These are phyloP conservation scores for Chlamydomonas schloesseri DNA, from an alignment of 139 green algal species.

Conservation along the genomic window DNA sequence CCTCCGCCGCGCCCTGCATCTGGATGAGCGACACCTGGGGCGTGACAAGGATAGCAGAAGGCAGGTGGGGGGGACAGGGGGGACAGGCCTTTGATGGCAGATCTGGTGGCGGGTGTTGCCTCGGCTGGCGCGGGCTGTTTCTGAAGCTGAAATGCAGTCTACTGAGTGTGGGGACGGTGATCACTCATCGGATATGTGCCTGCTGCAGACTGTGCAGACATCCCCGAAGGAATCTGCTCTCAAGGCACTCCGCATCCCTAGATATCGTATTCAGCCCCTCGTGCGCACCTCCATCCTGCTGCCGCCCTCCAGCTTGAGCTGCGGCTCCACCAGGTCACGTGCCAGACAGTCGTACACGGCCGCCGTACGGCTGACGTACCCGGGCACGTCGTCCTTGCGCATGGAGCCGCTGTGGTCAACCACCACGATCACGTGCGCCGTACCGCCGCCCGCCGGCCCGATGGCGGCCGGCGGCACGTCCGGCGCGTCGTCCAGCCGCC, in stretches of 20 bases:
- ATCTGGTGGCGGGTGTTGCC: no score
- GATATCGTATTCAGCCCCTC: neutral
- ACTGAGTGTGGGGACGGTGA: no score
- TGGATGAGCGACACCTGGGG: constrained; percentile 49
- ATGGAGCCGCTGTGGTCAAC: constrained; percentile 59
- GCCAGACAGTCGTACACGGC: constrained; percentile 56
- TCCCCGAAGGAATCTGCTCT: no score
- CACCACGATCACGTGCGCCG: constrained; percentile 49
- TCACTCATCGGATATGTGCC: no score
- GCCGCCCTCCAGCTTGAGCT: constrained; percentile 16
- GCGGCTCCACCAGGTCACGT: constrained; percentile 45
- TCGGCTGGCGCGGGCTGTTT: no score
- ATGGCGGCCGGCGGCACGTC: neutral
- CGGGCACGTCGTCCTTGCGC: constrained; percentile 53
- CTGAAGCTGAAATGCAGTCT: no score
- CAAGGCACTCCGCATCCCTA: neutral
- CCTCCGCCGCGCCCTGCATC: constrained; percentile 30
- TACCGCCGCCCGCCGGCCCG: no score
- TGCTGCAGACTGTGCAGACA: no score
- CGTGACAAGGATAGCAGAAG: no score
- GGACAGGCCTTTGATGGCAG: no score
- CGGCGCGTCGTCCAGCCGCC: constrained; percentile 9
- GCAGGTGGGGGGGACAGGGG: no score
- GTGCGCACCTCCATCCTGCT: neutral
- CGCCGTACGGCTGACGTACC: constrained; percentile 4